phyloP scores from a whole-genome alignment of 768 basidiomycete genomes.

The Omphalotus guepiniiformis region DNA sequence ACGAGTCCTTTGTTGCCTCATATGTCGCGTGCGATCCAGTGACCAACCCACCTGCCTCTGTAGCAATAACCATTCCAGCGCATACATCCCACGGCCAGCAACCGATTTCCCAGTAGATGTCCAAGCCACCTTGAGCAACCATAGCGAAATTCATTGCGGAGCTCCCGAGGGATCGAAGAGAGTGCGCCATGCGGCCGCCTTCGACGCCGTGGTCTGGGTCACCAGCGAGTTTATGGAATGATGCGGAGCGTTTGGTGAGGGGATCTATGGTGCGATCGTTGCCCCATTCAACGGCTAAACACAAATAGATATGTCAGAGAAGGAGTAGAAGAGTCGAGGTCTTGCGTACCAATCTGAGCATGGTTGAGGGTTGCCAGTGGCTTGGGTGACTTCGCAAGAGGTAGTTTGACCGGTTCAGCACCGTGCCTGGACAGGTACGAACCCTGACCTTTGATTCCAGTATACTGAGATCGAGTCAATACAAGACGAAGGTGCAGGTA shows the following conservation, averaged over 20 bases:
- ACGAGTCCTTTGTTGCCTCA: conserved; percentile 28
- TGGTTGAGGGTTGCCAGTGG: conserved; percentile 65
- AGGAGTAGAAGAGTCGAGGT: background rate
- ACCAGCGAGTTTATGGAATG: conserved; percentile 74
- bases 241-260: conserved; percentile 55
- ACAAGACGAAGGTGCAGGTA: background rate
- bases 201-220: conserved; percentile 56
- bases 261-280: conserved; percentile 59
- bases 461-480: conserved; percentile 46
- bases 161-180: conserved; percentile 77
- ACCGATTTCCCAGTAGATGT: conserved; percentile 80
- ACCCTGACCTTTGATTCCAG: conserved; percentile 74
- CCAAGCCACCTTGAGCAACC: conserved; percentile 86
- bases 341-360: conserved; percentile 56
- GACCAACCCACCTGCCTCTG: conserved; percentile 82
- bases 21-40: conserved; percentile 62
- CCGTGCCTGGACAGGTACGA: conserved; percentile 61
- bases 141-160: conserved; percentile 79
- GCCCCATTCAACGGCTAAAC: conserved; percentile 81
- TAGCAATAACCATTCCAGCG: conserved; percentile 86
- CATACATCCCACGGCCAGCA: conserved; percentile 86
- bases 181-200: conserved; percentile 82
- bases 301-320: background rate
- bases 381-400: conserved; percentile 54
- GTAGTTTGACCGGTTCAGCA: conserved; percentile 51